phyloP scores from a whole-genome alignment of 75 land plant species.

The Sequoiadendron giganteum region DNA sequence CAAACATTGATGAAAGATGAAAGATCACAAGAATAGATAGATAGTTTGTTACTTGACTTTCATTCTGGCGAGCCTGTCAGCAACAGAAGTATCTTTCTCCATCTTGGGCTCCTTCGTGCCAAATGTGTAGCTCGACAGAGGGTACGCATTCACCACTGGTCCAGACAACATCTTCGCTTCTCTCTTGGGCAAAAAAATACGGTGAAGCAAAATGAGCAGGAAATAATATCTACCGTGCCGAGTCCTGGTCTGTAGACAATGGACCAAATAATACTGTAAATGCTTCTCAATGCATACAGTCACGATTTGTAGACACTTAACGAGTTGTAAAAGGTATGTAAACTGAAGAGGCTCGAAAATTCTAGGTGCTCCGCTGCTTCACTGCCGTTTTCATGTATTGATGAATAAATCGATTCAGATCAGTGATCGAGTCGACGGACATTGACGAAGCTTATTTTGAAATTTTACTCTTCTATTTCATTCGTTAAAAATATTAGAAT shows the following conservation, averaged over 20 bases:
- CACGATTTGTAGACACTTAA: too few species aligned
- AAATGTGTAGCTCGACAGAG: slow-evolving; percentile 97
- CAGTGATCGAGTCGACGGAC: background rate
- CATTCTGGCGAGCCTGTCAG: slow-evolving; percentile 97
- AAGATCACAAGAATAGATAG: background rate
- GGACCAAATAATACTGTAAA: background rate
- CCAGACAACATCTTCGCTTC: slow-evolving; percentile 54
- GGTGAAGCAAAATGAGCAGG: too few species aligned
- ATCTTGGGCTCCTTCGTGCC: slow-evolving; percentile 98
- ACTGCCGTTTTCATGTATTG: background rate
- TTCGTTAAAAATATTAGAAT: too few species aligned
- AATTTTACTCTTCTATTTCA: background rate
- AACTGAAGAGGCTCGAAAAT: background rate
- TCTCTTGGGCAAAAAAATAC: background rate
- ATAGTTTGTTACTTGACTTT: slow-evolving; percentile 70
- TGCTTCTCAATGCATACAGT: background rate
- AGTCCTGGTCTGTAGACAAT: background rate
- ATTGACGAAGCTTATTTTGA: background rate
- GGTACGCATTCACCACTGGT: slow-evolving; percentile 87
- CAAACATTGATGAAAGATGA: background rate
- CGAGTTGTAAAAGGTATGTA: too few species aligned
- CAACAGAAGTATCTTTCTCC: slow-evolving; percentile 98
- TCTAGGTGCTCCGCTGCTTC: background rate
- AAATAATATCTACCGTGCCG: background rate
- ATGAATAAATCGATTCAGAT: background rate